Evolutionary conservation across 176 grass and related monocot genomes (phyloP).

Genomic region (maize (Zea mays)): DNA sequence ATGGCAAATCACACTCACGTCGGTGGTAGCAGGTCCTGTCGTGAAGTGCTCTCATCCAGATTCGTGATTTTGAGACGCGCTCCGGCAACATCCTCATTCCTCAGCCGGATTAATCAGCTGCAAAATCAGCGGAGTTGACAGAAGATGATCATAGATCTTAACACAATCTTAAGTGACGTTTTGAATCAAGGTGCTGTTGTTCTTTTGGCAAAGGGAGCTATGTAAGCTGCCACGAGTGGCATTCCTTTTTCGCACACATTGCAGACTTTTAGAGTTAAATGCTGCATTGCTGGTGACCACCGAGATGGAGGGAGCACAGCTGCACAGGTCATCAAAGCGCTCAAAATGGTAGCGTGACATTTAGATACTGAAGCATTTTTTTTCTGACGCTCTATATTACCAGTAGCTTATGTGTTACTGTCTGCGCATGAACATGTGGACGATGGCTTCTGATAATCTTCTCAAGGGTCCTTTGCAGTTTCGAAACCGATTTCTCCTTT

Average conservation of each 20-base stretch:
- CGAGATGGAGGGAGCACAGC: background rate
- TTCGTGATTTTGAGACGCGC: no score
- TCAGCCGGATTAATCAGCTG: conserved; percentile 59
- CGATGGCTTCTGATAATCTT: background rate
- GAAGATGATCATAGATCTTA: conserved; percentile 29
- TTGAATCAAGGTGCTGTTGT: conserved; percentile 5
- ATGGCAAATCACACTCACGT: no score
- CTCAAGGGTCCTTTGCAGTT: background rate
- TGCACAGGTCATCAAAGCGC: background rate
- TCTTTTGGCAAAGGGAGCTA: conserved; percentile 23
- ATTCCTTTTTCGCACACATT: conserved; percentile 25
- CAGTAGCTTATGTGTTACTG: background rate
- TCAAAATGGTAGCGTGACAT: background rate
- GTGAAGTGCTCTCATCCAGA: no score
- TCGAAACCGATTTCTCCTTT: background rate
- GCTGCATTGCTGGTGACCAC: background rate
- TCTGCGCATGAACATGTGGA: background rate
- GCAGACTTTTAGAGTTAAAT: background rate
- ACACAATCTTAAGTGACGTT: conserved; percentile 13
- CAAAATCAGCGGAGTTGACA: conserved; percentile 37
- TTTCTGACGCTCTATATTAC: background rate
- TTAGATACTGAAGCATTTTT: conserved; percentile 11
- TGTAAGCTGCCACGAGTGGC: conserved; percentile 12
- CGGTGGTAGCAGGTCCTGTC: no score
- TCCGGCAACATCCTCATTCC: conserved; percentile 19